Base-by-base conservation (phyloP, 2,329 filamentous ascomycete species). In the Epicoccum sorghinum region DNA sequence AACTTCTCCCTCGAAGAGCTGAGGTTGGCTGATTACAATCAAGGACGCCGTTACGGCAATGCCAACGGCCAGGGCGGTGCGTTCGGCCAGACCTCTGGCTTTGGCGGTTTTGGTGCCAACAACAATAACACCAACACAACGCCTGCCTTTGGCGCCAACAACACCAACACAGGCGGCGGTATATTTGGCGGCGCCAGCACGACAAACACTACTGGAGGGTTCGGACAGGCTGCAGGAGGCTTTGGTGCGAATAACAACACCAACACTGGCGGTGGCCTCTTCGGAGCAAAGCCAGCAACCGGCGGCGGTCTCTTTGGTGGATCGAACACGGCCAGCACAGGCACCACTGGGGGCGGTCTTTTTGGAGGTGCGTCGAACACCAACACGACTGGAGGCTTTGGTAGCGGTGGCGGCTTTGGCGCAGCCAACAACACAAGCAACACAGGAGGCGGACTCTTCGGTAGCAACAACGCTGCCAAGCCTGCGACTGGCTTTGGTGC, bases 31-130 rank as follows among this genome's bases (percentile, higher is more conserved):
- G 95, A 99, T 75, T 99, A 99, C 73, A 85, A 88, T 55, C 89
- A 93, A 74, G 93, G 93, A 45, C 87, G 93, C 55, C 88, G 89
- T 48, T 91, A 85, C 71, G 95, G 93, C 30, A 96, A 93, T 75
- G 83, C 84, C 37, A 91, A 89, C 58, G 91, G 91, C 27, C 89
- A 92, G 61, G 80, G 86, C 41, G 92, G 92, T 54, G 90, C 89
- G 7, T 97, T 97, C 74, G 93, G 92, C 14, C 82, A 87, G 54
- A 82, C 79, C 63, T 84, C 83, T 56, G 77, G 78, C 3, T 86
- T 86, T 59, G 78, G 78, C 23, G 78, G 78, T 1, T 82, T 76
- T 43, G 70, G 70, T 18, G 66, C 67, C 52, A 76, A 66, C 58
- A 79, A 72, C 57, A 78, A 75, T 55, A 69, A 59, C 55, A 68